Base-by-base conservation (phyloP, 345 rosid genomes). In the Salix dunnii region DNA sequence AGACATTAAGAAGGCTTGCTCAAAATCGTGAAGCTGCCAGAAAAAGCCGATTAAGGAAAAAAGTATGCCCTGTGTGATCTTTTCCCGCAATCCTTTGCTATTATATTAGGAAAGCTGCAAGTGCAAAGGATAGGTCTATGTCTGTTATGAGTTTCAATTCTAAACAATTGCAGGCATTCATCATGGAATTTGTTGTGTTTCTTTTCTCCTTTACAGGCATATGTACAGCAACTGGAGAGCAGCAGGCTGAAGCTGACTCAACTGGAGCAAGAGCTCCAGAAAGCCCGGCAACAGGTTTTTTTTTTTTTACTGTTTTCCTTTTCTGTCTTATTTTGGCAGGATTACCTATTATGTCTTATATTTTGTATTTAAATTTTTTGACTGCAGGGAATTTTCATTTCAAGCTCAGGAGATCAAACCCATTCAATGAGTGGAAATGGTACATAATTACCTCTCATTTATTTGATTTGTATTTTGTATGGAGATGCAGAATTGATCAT, bases 21-120 rank as follows among this genome's bases (percentile, higher is more conserved):
- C 99, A 95, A 85, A 95, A 95, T 82, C 97, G 99, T 17, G 99
- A 95, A 88, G 99, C 99, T 70, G 99, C 99, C 30, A 90, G 99
- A 75, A 95, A 95, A 86, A 95, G 98, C 80, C 88, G 98, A 76
- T 78, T 95, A 76, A 89, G 99, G 87, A 95, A 95, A 86, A 95
- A 95, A 79, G 97, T 95, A 67, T 53, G 84, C 80, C 70, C 69
- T 80, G 18, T 35, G 28, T 51, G 36, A 67, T 49, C n/a, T 38
- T 65, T 68, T 23, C 71, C 28, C 63, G 10, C 28, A 58, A 58
- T 23, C 23, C 27, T n/a, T 58, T 58, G 63, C 14, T 58, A 58
- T 58, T 58, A 58, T 55, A 51, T 55, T 23, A 55, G 28, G 27
- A 25, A 55, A n/a, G 28, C 62, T n/a, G 62, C 4, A 0, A n/a